phyloP scores from a whole-genome alignment of 768 basidiomycete genomes.

The Tulasnella sp. region DNA sequence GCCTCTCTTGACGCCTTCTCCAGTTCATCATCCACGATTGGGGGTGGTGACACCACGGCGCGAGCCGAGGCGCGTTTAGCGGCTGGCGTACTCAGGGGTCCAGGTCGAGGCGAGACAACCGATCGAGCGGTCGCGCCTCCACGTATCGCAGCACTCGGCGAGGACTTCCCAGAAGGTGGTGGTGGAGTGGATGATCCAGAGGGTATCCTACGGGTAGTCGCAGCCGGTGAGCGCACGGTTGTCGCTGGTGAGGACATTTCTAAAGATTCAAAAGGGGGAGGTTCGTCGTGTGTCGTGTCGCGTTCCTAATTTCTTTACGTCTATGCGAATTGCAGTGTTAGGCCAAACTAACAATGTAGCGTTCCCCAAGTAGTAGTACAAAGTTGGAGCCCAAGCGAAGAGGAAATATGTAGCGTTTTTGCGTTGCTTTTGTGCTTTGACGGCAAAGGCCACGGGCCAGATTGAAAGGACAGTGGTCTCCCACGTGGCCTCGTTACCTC shows the following conservation, averaged over 20 bases:
- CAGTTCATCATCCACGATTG: background rate
- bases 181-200: background rate
- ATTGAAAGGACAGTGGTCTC: no score
- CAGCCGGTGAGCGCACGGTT: background rate
- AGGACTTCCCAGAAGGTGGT: background rate
- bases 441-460: no score
- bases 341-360: no score
- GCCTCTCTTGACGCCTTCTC: slow-evolving; percentile 28
- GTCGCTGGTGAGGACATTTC: slow-evolving; percentile 2
- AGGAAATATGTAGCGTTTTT: no score
- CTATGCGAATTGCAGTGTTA: no score
- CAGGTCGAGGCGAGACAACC: slow-evolving; percentile 48
- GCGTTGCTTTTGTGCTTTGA: no score
- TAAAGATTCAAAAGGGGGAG: no score
- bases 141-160: background rate
- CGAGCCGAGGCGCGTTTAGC: slow-evolving; percentile 8
- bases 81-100: slow-evolving; percentile 2
- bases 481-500: no score
- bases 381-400: no score
- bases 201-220: background rate
- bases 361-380: no score
- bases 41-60: background rate
- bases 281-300: no score
- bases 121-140: slow-evolving; percentile 43
- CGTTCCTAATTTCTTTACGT: no score